Evolutionary conservation across 371 early-diverging fungal genomes (phyloP).

Genomic region (Capniomyces stellatus): DNA sequence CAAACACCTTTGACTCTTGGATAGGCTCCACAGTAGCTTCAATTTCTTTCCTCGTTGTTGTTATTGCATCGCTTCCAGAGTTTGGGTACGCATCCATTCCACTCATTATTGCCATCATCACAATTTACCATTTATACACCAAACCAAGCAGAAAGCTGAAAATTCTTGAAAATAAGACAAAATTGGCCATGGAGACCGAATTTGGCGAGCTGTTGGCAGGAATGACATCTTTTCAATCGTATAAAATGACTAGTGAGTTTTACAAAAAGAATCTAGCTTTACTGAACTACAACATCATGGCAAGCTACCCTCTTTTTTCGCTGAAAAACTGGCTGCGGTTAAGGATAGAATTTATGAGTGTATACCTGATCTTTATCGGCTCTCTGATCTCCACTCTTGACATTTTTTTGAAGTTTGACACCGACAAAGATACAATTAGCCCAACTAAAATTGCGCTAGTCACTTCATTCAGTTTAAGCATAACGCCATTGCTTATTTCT

Average conservation of each 20-base stretch:
- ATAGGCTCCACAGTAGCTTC: conserved; percentile 40
- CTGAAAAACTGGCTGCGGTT: conserved; percentile 78
- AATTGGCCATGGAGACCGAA: conserved; percentile 47
- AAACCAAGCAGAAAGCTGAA: conserved; percentile 69
- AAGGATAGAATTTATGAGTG: conserved; percentile 22
- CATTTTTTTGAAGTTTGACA: conserved; percentile 22
- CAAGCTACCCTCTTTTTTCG: conserved; percentile 65
- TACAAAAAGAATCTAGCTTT: conserved; percentile 26
- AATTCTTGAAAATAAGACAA: conserved; percentile 61
- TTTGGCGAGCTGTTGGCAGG: conserved; percentile 39
- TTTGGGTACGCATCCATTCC: conserved; percentile 28
- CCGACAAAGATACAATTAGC: conserved; percentile 25
- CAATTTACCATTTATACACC: conserved; percentile 42
- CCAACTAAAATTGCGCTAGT: conserved; percentile 52
- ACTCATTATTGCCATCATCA: conserved; percentile 24
- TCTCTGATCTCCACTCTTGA: conserved; percentile 33
- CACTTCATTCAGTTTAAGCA: conserved; percentile 57
- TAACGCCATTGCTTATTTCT: conserved; percentile 56
- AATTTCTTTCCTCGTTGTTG: conserved; percentile 45
- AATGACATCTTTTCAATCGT: conserved; percentile 30
- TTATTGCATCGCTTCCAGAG: conserved; percentile 38
- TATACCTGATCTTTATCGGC: conserved; percentile 29
- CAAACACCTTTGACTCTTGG: conserved; percentile 46
- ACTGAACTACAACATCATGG: conserved; percentile 51
- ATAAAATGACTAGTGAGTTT: conserved; percentile 36